phyloP scores from a whole-genome alignment of 2,329 filamentous ascomycete genomes.

The Scorias spongiosa region DNA sequence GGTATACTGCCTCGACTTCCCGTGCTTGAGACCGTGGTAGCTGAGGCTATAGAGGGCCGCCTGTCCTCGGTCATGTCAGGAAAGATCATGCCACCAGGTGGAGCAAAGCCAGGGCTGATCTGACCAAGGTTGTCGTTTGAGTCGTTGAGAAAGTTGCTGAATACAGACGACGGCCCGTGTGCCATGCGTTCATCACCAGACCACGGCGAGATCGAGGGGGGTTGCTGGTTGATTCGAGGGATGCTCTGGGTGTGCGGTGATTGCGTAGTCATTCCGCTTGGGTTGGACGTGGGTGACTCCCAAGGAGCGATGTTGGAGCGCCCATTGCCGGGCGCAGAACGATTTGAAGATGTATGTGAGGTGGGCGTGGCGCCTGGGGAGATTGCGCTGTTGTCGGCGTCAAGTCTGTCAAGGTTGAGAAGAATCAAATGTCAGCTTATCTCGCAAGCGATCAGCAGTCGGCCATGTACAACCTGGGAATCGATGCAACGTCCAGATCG shows the following conservation, averaged over 20 bases:
- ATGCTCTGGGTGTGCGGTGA: conserved; percentile 42
- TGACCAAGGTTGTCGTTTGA: conserved; percentile 57
- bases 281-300: conserved; percentile 17
- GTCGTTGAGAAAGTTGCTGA: conserved; percentile 55
- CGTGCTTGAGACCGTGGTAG: conserved; percentile 72
- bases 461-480: too few species aligned
- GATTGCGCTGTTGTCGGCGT: conserved; percentile 28
- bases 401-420: conserved; percentile 19
- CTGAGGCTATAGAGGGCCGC: conserved; percentile 75
- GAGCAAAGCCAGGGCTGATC: conserved; percentile 54
- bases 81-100: conserved; percentile 34
- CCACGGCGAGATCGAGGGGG: conserved; percentile 41
- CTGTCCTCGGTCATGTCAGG: conserved; percentile 54
- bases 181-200: conserved; percentile 15
- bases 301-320: conserved; percentile 35
- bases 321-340: conserved; percentile 27
- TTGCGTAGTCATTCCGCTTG: conserved; percentile 7
- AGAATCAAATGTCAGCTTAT: too few species aligned
- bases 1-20: conserved; percentile 61
- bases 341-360: conserved; percentile 3
- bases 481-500: neutral
- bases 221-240: conserved; percentile 21
- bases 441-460: too few species aligned
- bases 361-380: conserved; percentile 23
- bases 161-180: conserved; percentile 29